Evolutionary conservation across 2,329 filamentous ascomycete genomes (phyloP).

Genomic region (Aspergillus nomiae): DNA sequence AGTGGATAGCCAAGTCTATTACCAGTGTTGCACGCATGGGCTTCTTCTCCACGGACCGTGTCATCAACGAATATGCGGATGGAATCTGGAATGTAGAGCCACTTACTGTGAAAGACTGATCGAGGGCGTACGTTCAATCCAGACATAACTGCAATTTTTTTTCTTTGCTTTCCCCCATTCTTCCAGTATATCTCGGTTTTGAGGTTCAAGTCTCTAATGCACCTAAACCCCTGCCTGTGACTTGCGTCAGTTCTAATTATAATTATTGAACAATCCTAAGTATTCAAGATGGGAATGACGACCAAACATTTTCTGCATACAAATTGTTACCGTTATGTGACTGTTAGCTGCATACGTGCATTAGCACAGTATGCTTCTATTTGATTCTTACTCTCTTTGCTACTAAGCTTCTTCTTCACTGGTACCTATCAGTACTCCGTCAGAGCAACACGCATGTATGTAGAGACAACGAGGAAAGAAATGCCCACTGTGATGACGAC

Average conservation of each 20-base stretch:
- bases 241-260: neutral
- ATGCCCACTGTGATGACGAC: neutral
- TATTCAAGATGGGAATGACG: neutral
- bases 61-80: slow-evolving; percentile 97
- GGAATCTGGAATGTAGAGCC: slow-evolving; percentile 97
- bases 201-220: neutral
- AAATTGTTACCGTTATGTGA: neutral
- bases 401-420: too few species aligned
- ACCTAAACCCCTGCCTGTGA: neutral
- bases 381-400: neutral
- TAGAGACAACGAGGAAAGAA: neutral
- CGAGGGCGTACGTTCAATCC: neutral
- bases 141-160: neutral
- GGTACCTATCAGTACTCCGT: neutral
- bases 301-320: neutral
- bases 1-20: slow-evolving; percentile 90
- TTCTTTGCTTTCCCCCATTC: neutral
- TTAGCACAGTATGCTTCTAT: neutral
- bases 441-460: neutral
- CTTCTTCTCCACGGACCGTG: slow-evolving; percentile 93
- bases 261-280: neutral
- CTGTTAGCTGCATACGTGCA: neutral
- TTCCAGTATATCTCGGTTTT: neutral
- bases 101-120: slow-evolving; percentile 51
- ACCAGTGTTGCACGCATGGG: slow-evolving; percentile 89